These are phyloP conservation scores for Suillus sp. DNA, from an alignment of 768 basidiomycete species.

Conservation along the genomic window DNA sequence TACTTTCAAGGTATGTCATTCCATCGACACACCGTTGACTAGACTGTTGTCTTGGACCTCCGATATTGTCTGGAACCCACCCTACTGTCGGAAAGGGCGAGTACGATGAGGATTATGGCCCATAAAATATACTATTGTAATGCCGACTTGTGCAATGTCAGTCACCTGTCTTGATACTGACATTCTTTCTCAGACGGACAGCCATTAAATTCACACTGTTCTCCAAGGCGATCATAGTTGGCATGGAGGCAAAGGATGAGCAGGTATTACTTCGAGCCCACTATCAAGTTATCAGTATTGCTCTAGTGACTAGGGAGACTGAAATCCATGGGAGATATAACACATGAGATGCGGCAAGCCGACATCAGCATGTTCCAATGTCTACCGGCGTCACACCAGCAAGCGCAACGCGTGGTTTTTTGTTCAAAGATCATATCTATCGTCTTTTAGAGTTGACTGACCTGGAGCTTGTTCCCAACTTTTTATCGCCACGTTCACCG, in stretches of 20 bases:
- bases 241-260: conserved; percentile 64
- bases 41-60: conserved; percentile 51
- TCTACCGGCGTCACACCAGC: no score
- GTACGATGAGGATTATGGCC: conserved; percentile 77
- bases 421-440: no score
- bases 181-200: conserved; percentile 56
- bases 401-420: no score
- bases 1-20: conserved; percentile 66
- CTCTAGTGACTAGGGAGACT: no score
- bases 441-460: no score
- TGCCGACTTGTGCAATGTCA: conserved; percentile 75
- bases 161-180: conserved; percentile 3
- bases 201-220: conserved; percentile 75
- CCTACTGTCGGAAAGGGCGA: conserved; percentile 70
- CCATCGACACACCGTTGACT: not conserved
- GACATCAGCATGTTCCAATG: no score
- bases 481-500: no score
- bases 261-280: conserved; percentile 22
- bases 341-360: no score
- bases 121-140: conserved; percentile 76
- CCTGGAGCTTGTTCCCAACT: no score
- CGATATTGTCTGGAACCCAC: conserved; percentile 69
- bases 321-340: no score
- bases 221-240: conserved; percentile 79
- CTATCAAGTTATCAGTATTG: no score